A percentile compares a stretch with the other conserved stretches of the same genome.
phyloP scores from a whole-genome alignment of 768 basidiomycete genomes.

The Trametes coccinea region DNA sequence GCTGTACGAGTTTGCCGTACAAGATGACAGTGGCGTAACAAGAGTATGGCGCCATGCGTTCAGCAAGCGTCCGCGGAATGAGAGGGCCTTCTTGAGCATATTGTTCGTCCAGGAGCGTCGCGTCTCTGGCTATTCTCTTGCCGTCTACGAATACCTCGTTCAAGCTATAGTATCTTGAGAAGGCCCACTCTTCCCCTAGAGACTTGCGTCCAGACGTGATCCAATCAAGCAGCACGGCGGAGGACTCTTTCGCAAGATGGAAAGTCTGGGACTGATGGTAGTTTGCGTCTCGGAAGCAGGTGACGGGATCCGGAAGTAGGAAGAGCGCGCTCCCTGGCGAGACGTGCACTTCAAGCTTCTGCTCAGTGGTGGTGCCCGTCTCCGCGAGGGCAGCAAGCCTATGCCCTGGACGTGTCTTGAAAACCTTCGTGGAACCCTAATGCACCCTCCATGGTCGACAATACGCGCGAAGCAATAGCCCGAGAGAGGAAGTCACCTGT shows the following conservation, averaged over 20 bases:
- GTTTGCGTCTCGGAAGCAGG: conserved; percentile 81
- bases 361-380: conserved; percentile 47
- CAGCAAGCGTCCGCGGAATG: conserved; percentile 49
- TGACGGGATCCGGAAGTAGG: conserved; percentile 89
- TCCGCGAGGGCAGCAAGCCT: conserved; percentile 42
- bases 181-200: conserved; percentile 87
- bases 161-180: conserved; percentile 78
- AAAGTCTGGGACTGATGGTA: conserved; percentile 88
- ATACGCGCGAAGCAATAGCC: not conserved
- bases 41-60: conserved; percentile 75
- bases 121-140: conserved; percentile 71
- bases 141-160: conserved; percentile 80
- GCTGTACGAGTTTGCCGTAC: conserved; percentile 61
- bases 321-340: conserved; percentile 58
- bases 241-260: conserved; percentile 56
- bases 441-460: conserved; percentile 4
- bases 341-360: conserved; percentile 62
- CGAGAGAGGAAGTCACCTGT: conserved; percentile 52
- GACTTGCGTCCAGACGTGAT: conserved; percentile 84
- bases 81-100: conserved; percentile 26
- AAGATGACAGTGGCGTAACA: conserved; percentile 90
- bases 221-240: conserved; percentile 85
- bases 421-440: conserved; percentile 94
- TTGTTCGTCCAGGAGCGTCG: conserved; percentile 67
- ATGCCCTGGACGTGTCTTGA: conserved; percentile 72